These are phyloP conservation scores for Clavulina sp. DNA, from an alignment of 768 basidiomycete species.

Conservation along the genomic window DNA sequence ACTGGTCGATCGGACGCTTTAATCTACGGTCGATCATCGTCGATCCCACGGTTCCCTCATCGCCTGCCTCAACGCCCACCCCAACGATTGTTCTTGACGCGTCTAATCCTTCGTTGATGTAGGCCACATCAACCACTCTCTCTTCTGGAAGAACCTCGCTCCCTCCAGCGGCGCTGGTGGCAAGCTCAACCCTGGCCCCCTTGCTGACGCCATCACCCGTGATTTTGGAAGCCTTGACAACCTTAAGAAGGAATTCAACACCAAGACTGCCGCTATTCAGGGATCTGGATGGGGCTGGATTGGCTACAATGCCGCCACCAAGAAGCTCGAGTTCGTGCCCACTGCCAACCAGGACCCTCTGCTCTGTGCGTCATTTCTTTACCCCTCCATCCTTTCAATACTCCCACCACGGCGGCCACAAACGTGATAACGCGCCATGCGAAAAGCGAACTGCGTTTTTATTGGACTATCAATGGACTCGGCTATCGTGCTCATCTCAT, in stretches of 20 bases:
- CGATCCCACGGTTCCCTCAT: neutral
- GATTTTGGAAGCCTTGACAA: conserved; percentile 54
- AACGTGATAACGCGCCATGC: no score
- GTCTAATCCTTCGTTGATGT: neutral
- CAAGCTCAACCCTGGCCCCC: conserved; percentile 19
- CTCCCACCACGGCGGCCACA: no score
- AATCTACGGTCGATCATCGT: neutral
- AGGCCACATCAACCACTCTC: conserved; percentile 84
- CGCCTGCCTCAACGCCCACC: neutral
- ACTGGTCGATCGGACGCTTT: no score
- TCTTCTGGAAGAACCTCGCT: conserved; percentile 92
- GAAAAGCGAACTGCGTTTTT: no score
- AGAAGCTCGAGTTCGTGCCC: conserved; percentile 24
- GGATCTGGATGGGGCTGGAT: conserved; percentile 97
- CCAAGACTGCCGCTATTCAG: conserved; percentile 70
- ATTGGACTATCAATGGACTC: no score
- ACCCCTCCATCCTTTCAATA: neutral
- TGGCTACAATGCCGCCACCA: conserved; percentile 22
- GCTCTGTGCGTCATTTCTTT: conserved; percentile 21
- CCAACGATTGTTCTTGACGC: neutral
- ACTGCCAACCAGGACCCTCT: conserved; percentile 34
- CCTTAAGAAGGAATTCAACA: conserved; percentile 68
- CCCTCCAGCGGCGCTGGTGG: conserved; percentile 23
- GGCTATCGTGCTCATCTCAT: no score
- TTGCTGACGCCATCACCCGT: conserved; percentile 44